These are phyloP conservation scores for Boletus smithii DNA, from an alignment of 1,284 basidiomycete species.

Conservation along the genomic window DNA sequence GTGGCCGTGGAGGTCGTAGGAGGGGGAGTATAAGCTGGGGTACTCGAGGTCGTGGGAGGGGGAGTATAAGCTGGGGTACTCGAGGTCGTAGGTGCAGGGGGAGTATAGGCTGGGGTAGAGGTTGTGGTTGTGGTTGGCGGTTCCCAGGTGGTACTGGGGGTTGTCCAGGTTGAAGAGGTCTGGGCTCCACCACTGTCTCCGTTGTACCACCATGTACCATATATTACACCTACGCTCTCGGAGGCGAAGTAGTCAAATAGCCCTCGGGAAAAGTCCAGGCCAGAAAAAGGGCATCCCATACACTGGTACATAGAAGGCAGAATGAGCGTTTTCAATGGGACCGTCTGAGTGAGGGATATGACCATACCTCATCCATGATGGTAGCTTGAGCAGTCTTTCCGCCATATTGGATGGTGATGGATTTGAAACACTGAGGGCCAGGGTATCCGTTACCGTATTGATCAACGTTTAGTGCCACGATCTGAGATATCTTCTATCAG, in stretches of 20 bases:
- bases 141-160: constrained; percentile 26
- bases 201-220: constrained; percentile 55
- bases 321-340: constrained; percentile 4
- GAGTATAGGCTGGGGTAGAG: constrained; percentile 22
- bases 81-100: constrained; percentile 16
- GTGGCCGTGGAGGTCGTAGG: constrained; percentile 22
- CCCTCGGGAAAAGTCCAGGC: constrained; percentile 73
- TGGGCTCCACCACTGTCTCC: constrained; percentile 32
- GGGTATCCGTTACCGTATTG: constrained; percentile 58
- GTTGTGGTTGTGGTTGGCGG: constrained; percentile 24
- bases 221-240: constrained; percentile 49
- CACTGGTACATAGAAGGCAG: constrained; percentile 43
- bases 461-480: constrained; percentile 43
- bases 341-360: constrained; percentile 5
- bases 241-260: constrained; percentile 68
- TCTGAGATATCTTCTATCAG: constrained; percentile 31
- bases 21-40: constrained; percentile 29
- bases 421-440: constrained; percentile 59
- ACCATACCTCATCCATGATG: constrained; percentile 63
- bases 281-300: constrained; percentile 65
- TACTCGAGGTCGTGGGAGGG: constrained; percentile 18
- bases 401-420: constrained; percentile 60
- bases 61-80: constrained; percentile 28
- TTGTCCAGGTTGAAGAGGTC: constrained; percentile 26
- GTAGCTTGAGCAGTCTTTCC: constrained; percentile 61